Evolutionary conservation across 2,329 filamentous ascomycete species (phyloP), one percentile per base, ranked within the genome.

Genomic region (Geosmithia putterillii): DNA sequence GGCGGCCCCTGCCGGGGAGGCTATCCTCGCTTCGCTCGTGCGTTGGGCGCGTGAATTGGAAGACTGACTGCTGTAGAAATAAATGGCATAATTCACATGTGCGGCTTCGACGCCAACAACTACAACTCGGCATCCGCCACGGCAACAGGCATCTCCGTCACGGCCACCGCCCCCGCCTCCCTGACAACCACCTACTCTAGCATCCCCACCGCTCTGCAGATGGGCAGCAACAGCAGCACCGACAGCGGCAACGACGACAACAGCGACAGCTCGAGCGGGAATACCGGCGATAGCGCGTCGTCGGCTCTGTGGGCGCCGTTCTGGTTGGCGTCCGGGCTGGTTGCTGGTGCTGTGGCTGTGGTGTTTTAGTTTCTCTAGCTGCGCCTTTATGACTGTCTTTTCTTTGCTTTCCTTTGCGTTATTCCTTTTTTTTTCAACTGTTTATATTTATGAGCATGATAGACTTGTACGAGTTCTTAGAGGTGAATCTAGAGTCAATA

Each of bases 161-260:
- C 7, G 15, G 17, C 34, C 15, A 36, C 34, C 14, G 34, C 7
- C 34, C 14, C 14, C 34, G 34, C 5, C 15, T 7, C 5, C 34
- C 17, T 18, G 34, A n/a, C 34, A 7, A 15, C 34, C 7, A 7
- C 34, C 5, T 15, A 36, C 38, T 40, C 42, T 21, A 57, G 64
- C 49, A 49, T 63, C 43, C 63, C 60, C 17, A 63, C 57, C 21
- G 63, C 61, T 38, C 52, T 63, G 12, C 36, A 34, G 25, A 36
- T 22, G 37, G 35, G 38, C 43, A 42, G 40, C 40, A 32, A 36
- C 23, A 40, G 41, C 21, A 19, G 39, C 37, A 21, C 40, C 21
- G 22, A 42, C 40, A 38, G 40, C 40, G 37, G 34, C 14, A 34
- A 41, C 15, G 38, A 38, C 15, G 38, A 42, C 17, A 20, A 35